Evolutionary conservation across 768 basidiomycete genomes (phyloP).

Genomic region (Gelatoporia subvermispora): DNA sequence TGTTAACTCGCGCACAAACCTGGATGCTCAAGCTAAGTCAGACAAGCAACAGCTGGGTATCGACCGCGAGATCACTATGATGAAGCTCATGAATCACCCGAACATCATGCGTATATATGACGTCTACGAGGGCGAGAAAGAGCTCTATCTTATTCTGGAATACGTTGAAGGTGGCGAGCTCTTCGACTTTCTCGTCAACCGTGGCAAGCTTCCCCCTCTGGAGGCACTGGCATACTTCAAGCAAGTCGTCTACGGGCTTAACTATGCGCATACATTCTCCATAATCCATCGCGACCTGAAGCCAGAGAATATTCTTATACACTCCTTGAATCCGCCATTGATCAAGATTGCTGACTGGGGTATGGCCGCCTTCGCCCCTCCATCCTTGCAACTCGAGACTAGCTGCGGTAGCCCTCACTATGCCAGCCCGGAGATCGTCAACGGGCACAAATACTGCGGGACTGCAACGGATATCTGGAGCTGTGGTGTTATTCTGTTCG

Average conservation of each 20-base stretch:
- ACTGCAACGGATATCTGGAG: conserved; percentile 95
- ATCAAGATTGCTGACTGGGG: conserved; percentile 99
- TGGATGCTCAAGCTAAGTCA: conserved; percentile 63
- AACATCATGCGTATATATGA: conserved; percentile 95
- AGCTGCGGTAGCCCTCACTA: conserved; percentile 97
- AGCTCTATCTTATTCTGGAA: conserved; percentile 90
- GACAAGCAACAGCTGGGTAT: conserved; percentile 84
- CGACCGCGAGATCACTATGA: conserved; percentile 94
- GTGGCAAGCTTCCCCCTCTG: conserved; percentile 69
- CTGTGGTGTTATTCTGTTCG: conserved; percentile 90
- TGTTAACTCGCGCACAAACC: conserved; percentile 64
- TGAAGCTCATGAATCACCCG: conserved; percentile 99
- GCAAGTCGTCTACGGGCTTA: conserved; percentile 91
- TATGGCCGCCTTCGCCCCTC: conserved; percentile 94
- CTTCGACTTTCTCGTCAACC: conserved; percentile 92
- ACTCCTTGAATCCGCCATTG: conserved; percentile 71
- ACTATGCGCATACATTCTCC: conserved; percentile 96
- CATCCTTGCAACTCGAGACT: conserved; percentile 81
- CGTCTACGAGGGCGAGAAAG: conserved; percentile 88
- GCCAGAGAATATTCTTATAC: conserved; percentile 94
- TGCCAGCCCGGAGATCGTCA: conserved; percentile 94
- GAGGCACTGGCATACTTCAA: conserved; percentile 93
- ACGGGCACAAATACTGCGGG: conserved; percentile 84
- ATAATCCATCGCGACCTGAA: conserved; percentile 98
- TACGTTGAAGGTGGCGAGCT: conserved; percentile 96